A percentile compares a stretch with the other conserved stretches of the same genome.
phyloP scores from a whole-genome alignment of 2,329 filamentous ascomycete species.

The Botrytis deweyae region DNA sequence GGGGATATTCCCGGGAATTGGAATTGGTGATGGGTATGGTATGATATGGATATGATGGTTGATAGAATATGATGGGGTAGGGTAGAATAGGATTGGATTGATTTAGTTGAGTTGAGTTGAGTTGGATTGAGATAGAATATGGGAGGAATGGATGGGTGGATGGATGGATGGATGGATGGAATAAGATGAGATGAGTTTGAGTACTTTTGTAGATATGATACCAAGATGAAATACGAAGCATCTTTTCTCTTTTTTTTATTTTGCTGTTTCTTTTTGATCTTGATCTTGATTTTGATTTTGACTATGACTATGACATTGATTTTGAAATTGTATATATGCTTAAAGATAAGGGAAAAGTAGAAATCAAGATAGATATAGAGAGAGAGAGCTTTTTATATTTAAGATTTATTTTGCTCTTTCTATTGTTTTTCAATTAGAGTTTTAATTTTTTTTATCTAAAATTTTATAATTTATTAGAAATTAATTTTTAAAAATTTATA shows the following conservation, averaged over 20 bases:
- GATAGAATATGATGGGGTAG: not conserved
- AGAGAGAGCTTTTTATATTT: too few relatives aligned
- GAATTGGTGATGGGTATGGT: not conserved
- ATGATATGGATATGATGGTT: not conserved
- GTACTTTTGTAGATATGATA: slow-evolving; percentile 22
- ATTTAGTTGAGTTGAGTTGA: not conserved
- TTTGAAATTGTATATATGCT: too few relatives aligned
- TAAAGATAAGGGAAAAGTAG: not conserved
- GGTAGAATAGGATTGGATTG: not conserved
- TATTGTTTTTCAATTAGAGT: too few relatives aligned
- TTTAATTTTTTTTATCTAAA: too few relatives aligned
- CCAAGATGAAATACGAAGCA: slow-evolving; percentile 18
- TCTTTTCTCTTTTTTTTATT: slow-evolving; percentile 5
- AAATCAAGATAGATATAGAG: too few relatives aligned
- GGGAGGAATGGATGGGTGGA: not conserved
- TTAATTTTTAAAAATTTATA: too few relatives aligned
- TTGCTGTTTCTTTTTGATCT: not conserved
- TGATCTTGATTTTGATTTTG: not conserved
- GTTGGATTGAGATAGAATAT: not conserved
- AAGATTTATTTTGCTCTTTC: too few relatives aligned
- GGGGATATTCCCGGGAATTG: not conserved
- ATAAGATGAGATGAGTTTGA: not conserved
- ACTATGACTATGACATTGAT: too few relatives aligned
- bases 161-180: not conserved
- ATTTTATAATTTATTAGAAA: too few relatives aligned